Evolutionary conservation across 306 rosid species (phyloP), one percentile per base, ranked within the genome.

Genomic region (Ammopiptanthus mongolicus): DNA sequence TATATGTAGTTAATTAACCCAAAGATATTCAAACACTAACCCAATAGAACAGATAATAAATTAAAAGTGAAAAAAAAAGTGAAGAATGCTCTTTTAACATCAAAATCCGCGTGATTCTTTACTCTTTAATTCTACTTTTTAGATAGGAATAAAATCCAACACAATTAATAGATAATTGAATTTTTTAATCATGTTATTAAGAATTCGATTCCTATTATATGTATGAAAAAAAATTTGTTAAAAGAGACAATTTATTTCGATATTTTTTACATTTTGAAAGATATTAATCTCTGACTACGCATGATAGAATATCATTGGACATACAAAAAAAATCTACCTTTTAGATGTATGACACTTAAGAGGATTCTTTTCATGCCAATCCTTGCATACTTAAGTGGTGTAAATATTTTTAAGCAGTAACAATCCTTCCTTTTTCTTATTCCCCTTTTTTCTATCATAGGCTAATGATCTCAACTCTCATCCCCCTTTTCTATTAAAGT

Each of bases 121-220:
- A 7, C 41, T 28, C 39, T 58, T 58, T 58, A 58, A 57, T 62
- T 52, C 39, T 71, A 62, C 82, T 78, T 75, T 78, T 25, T 6
- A 70, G n/a, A n/a, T n/a, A n/a, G n/a, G n/a, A n/a, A n/a, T n/a
- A n/a, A n/a, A n/a, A n/a, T n/a, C n/a, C n/a, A n/a, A n/a, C n/a
- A n/a, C n/a, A n/a, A n/a, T n/a, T n/a, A n/a, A n/a, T n/a, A n/a
- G n/a, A n/a, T n/a, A n/a, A n/a, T n/a, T n/a, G n/a, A n/a, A n/a
- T n/a, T n/a, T n/a, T n/a, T n/a, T n/a, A n/a, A n/a, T n/a, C n/a
- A n/a, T n/a, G n/a, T n/a, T n/a, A n/a, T n/a, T n/a, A n/a, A n/a
- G n/a, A n/a, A n/a, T n/a, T n/a, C n/a, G n/a, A n/a, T n/a, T n/a
- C n/a, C n/a, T n/a, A n/a, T n/a, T n/a, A n/a, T n/a, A n/a, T n/a